Percentiles rank a stretch among this genome's conserved stretches.
These are phyloP conservation scores for Sphenostylis stenocarpa DNA, from an alignment of 306 rosid species.

Conservation along the genomic window DNA sequence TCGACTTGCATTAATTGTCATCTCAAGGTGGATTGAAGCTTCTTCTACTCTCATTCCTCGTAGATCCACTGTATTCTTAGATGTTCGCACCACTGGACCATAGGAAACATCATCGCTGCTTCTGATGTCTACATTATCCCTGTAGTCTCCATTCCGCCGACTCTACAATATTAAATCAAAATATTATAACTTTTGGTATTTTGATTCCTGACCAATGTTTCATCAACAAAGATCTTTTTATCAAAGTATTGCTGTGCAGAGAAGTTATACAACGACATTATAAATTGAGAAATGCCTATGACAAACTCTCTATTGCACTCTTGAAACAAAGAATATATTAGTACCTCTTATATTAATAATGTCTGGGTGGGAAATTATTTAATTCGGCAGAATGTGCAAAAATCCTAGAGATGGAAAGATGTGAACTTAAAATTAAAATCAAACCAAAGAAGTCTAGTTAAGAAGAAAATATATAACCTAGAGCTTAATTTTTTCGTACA, in stretches of 20 bases:
- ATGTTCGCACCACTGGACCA: slow-evolving; percentile 73
- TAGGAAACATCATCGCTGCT: slow-evolving; percentile 52
- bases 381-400: background rate
- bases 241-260: background rate
- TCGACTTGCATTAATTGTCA: slow-evolving; percentile 59
- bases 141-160: slow-evolving; percentile 38
- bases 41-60: slow-evolving; percentile 87
- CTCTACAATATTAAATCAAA: slow-evolving; percentile 42
- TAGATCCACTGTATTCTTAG: slow-evolving; percentile 83
- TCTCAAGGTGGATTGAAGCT: slow-evolving; percentile 75
- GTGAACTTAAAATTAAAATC: slow-evolving; percentile 1
- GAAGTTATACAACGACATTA: background rate
- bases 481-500: background rate
- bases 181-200: slow-evolving; percentile 25
- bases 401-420: background rate
- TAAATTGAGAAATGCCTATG: background rate
- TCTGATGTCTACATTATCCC: slow-evolving; percentile 31
- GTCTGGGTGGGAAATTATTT: slow-evolving; percentile 3
- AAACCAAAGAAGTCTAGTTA: background rate
- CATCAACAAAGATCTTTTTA: background rate
- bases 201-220: background rate
- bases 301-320: background rate
- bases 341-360: background rate
- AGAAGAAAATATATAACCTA: background rate
- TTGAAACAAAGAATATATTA: no score